A percentile compares a stretch with the other conserved stretches of the same genome.
phyloP scores from a whole-genome alignment of 352 stramenopile species.

The Phytophthora quininea region DNA sequence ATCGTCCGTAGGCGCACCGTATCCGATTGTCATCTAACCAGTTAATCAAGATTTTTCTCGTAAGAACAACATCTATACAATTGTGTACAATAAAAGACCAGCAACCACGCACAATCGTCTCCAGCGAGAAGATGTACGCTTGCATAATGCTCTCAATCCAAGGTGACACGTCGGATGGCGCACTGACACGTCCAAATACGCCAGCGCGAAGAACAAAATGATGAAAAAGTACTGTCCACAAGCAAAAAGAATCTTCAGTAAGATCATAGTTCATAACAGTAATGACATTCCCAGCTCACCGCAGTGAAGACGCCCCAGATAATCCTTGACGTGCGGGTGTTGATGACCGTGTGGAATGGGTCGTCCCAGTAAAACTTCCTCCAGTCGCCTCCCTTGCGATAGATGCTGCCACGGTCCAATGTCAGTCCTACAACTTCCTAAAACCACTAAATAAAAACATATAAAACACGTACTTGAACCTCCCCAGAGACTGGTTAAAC shows the following conservation, averaged over 20 bases:
- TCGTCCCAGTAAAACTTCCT: constrained; percentile 86
- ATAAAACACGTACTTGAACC: constrained; percentile 63
- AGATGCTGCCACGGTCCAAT: constrained; percentile 40
- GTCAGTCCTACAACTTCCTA: constrained; percentile 13
- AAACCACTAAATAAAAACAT: neutral
- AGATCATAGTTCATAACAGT: constrained; percentile 3
- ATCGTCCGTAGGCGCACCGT: constrained; percentile 84
- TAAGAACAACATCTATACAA: constrained; percentile 5
- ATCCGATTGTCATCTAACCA: constrained; percentile 88
- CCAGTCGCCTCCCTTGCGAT: constrained; percentile 79
- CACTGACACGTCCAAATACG: constrained; percentile 74
- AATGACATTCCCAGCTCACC: constrained; percentile 37
- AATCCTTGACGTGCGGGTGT: constrained; percentile 84
- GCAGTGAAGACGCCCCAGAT: constrained; percentile 78
- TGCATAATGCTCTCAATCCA: constrained; percentile 77
- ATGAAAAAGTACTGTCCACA: constrained; percentile 73
- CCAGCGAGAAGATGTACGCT: constrained; percentile 87
- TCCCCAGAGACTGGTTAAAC: constrained; percentile 76
- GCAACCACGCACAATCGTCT: constrained; percentile 77
- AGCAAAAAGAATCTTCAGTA: neutral
- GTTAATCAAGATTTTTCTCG: neutral
- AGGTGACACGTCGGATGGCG: constrained; percentile 73
- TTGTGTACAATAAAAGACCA: neutral
- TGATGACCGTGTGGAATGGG: constrained; percentile 88
- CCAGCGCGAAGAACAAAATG: constrained; percentile 82